A percentile compares a stretch with the other conserved stretches of the same genome.
Conservation (phyloP, 306 rosid species). For the Begonia masoniana region DNA sequence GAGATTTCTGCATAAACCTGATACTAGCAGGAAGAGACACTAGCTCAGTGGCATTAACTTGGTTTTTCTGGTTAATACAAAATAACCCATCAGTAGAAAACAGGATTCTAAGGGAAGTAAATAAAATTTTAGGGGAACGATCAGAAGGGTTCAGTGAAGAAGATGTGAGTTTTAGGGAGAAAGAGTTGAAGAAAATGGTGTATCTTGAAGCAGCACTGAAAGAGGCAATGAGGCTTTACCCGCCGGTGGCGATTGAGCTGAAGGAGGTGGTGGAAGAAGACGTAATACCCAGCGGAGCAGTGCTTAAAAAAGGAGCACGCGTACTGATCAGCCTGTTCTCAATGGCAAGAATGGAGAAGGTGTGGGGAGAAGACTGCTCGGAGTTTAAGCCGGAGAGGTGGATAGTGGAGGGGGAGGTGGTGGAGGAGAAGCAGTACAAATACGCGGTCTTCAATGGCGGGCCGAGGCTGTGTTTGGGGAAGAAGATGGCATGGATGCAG, state of each 20-base stretch:
- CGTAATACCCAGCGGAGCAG: constrained; percentile 24
- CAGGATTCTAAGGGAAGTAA: constrained; percentile 17
- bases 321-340: constrained; percentile 19
- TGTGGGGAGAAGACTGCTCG: constrained; percentile 38
- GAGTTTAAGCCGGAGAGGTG: constrained; percentile 42
- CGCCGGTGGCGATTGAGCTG: constrained; percentile 33
- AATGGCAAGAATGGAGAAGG: constrained; percentile 27
- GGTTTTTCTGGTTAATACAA: constrained; percentile 40
- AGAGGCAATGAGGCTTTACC: constrained; percentile 35
- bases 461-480: constrained; percentile 38
- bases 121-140: constrained; percentile 6
- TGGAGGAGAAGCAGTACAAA: constrained; percentile 22
- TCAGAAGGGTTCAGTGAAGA: neutral
- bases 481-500: constrained; percentile 32
- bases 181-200: constrained; percentile 29
- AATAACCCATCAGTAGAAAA: constrained; percentile 13
- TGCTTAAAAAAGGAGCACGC: constrained; percentile 20
- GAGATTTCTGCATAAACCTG: constrained; percentile 30
- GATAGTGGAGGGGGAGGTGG: constrained; percentile 17
- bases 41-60: constrained; percentile 31
- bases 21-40: constrained; percentile 43
- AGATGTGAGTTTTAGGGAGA: constrained; percentile 11
- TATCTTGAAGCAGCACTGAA: constrained; percentile 30
- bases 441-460: constrained; percentile 31
- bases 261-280: constrained; percentile 27